These are phyloP conservation scores for Parastagonospora avenae DNA, from an alignment of 2,329 filamentous ascomycete genomes.

Conservation along the genomic window DNA sequence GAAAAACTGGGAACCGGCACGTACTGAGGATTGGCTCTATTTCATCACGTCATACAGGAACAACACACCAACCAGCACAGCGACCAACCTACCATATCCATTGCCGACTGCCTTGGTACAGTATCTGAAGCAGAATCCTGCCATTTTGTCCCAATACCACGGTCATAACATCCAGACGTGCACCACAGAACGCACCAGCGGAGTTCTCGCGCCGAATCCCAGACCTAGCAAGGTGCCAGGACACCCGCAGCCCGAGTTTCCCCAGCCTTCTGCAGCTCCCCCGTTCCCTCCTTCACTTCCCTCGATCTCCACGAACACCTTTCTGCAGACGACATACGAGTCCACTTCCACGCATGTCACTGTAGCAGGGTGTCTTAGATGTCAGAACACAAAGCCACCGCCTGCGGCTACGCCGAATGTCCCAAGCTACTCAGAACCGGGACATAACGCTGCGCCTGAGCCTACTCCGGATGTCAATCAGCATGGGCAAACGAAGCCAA, in stretches of 20 bases:
- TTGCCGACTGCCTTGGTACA: constrained; percentile 30
- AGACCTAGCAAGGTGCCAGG: too few species aligned
- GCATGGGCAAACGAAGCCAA: not conserved
- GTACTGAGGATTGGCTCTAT: constrained; percentile 28
- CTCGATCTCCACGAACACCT: constrained; percentile 23
- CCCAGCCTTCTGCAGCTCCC: not conserved
- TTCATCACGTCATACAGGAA: constrained; percentile 30
- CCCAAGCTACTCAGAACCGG: not conserved
- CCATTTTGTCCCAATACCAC: constrained; percentile 24
- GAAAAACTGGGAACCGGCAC: constrained; percentile 22
- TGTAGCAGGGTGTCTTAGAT: constrained; percentile 31
- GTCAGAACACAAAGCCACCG: constrained; percentile 6
- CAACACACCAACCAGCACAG: not conserved
- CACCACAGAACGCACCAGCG: constrained; percentile 3
- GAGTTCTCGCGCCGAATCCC: not conserved
- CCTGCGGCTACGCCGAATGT: not conserved
- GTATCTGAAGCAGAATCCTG: constrained; percentile 26
- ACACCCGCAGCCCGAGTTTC: too few species aligned
- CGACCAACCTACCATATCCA: constrained; percentile 6
- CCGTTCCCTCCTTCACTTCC: not conserved
- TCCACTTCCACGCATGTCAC: constrained; percentile 36
- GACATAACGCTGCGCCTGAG: not conserved
- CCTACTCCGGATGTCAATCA: not conserved
- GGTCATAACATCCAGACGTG: constrained; percentile 39
- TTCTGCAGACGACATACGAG: constrained; percentile 29